These are phyloP conservation scores for Ophiocordyceps robertsii DNA, from an alignment of 2,329 filamentous ascomycete genomes.

Conservation along the genomic window DNA sequence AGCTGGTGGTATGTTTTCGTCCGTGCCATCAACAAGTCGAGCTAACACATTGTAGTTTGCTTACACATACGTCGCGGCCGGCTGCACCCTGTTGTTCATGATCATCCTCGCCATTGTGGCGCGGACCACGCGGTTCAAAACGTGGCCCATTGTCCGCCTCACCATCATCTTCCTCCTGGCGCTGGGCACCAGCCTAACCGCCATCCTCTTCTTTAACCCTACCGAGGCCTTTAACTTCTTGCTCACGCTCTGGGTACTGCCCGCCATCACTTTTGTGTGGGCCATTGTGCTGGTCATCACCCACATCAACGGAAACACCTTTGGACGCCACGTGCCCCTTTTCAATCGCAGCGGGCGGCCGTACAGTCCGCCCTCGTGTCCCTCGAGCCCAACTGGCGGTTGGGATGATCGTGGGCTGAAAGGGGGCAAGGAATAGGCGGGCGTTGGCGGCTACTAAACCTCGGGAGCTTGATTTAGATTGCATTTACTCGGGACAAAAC, in stretches of 20 bases:
- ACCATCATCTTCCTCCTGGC: constrained; percentile 15
- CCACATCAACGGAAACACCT: constrained; percentile 10
- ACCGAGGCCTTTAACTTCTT: constrained; percentile 9
- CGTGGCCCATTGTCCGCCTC: constrained; percentile 18
- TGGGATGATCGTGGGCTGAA: background rate
- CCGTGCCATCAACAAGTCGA: background rate
- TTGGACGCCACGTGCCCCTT: constrained; percentile 1
- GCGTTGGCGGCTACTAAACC: too few relatives aligned
- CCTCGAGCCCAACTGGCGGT: background rate
- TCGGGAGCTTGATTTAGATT: too few relatives aligned
- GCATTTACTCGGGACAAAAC: too few relatives aligned
- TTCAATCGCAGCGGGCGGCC: background rate
- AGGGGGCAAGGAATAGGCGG: background rate
- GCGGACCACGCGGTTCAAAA: constrained; percentile 15
- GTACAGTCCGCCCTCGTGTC: background rate
- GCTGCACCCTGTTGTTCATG: constrained; percentile 18
- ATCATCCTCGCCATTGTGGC: constrained; percentile 15
- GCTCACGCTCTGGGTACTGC: constrained; percentile 16
- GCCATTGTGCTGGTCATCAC: constrained; percentile 17
- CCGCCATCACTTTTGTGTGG: constrained; percentile 20
- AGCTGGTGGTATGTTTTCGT: background rate
- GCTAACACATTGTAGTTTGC: constrained; percentile 13
- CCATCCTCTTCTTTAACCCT: constrained; percentile 10
- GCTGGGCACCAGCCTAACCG: constrained; percentile 14
- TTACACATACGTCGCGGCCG: constrained; percentile 20